phyloP scores from a whole-genome alignment of 768 basidiomycete species.

The Fistulinella prunicolor region DNA sequence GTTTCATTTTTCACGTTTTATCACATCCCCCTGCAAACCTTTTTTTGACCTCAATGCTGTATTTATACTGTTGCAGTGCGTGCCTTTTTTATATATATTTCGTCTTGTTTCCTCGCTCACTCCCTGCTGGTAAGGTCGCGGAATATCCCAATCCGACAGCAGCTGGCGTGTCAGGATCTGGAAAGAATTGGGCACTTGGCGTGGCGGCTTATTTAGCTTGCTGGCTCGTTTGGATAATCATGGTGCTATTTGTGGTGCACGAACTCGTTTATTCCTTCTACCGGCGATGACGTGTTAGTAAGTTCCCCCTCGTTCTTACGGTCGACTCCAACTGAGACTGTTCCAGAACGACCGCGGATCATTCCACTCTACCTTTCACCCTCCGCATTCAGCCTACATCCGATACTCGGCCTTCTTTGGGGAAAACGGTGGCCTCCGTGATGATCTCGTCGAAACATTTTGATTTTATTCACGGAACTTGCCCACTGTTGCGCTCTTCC shows the following conservation, averaged over 20 bases:
- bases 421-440: conserved; percentile 46
- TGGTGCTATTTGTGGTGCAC: conserved; percentile 74
- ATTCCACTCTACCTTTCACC: conserved; percentile 82
- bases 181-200: conserved; percentile 78
- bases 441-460: conserved; percentile 77
- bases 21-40: conserved; percentile 74
- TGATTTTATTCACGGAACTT: conserved; percentile 84
- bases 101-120: conserved; percentile 12
- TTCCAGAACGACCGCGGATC: conserved; percentile 75
- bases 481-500: conserved; percentile 74
- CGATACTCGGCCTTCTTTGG: conserved; percentile 65
- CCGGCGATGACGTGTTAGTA: conserved; percentile 76
- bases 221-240: conserved; percentile 71
- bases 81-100: conserved; percentile 26
- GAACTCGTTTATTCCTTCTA: conserved; percentile 71
- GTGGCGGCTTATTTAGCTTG: conserved; percentile 81
- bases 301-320: conserved; percentile 39
- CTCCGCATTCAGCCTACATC: conserved; percentile 73
- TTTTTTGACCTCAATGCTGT: conserved; percentile 88
- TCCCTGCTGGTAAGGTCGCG: conserved; percentile 51
- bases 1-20: conserved; percentile 68
- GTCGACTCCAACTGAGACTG: conserved; percentile 1
- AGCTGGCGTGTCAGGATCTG: conserved; percentile 66
- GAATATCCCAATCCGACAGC: conserved; percentile 70
- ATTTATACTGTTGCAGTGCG: conserved; percentile 81